Evolutionary conservation across 2,329 filamentous ascomycete species (phyloP).

Genomic region (Tothia fuscella): DNA sequence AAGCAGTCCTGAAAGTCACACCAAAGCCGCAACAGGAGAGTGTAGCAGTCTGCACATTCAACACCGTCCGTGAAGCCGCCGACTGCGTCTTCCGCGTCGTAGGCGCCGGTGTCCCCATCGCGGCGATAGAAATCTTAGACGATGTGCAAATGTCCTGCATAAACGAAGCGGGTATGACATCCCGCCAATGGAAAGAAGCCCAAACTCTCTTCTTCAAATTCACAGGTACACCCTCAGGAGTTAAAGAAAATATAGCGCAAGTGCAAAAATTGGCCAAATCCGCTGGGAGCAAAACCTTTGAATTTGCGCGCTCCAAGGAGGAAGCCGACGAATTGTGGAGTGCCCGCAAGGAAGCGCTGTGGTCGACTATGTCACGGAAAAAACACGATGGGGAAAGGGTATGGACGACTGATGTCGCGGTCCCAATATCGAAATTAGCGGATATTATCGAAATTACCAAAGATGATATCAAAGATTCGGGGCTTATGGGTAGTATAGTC

Average conservation of each 20-base stretch:
- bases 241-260: constrained; percentile 66
- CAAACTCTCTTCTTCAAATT: constrained; percentile 71
- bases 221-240: constrained; percentile 50
- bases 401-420: constrained; percentile 59
- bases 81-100: constrained; percentile 74
- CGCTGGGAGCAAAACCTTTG: constrained; percentile 53
- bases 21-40: constrained; percentile 67
- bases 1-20: constrained; percentile 79
- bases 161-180: constrained; percentile 53
- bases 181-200: constrained; percentile 53
- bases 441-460: constrained; percentile 70
- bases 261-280: constrained; percentile 50
- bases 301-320: constrained; percentile 52
- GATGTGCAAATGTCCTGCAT: constrained; percentile 77
- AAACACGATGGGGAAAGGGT: constrained; percentile 49
- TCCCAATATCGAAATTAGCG: constrained; percentile 12
- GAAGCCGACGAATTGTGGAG: constrained; percentile 63
- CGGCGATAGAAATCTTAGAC: constrained; percentile 86
- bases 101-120: constrained; percentile 67
- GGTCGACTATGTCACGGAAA: constrained; percentile 57
- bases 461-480: constrained; percentile 48
- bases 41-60: constrained; percentile 62
- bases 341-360: constrained; percentile 62
- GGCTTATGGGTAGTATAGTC: constrained; percentile 53
- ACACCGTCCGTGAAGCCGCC: constrained; percentile 57